Evolutionary conservation across 768 basidiomycete genomes (phyloP).

Genomic region (Suillus paluster): DNA sequence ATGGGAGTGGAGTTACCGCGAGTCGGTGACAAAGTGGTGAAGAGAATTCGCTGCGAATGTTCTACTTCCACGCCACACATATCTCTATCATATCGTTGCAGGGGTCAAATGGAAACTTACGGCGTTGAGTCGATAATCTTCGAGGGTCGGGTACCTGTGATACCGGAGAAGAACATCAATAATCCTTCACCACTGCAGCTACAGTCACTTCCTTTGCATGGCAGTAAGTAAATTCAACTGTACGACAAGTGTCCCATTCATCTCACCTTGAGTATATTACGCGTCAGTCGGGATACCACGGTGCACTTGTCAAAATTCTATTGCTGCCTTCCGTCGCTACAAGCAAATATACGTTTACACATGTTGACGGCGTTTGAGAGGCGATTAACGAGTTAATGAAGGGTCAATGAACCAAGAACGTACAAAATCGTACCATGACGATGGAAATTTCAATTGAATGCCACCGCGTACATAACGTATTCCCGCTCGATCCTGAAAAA

Average conservation of each 20-base stretch:
- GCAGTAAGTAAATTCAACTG: too few species aligned
- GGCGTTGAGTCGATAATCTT: background rate
- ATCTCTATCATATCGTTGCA: background rate
- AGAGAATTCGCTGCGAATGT: too few species aligned
- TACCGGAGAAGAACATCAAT: background rate
- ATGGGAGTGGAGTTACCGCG: background rate
- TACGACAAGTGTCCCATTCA: too few species aligned
- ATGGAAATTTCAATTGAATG: constrained; percentile 1
- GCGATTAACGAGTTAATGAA: background rate
- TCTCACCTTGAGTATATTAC: too few species aligned
- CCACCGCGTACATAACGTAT: background rate
- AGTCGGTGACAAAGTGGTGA: too few species aligned
- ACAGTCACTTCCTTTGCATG: too few species aligned
- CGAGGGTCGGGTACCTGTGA: background rate
- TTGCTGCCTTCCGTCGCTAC: background rate
- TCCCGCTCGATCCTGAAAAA: constrained; percentile 12
- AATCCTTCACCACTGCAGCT: background rate
- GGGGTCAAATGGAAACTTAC: background rate
- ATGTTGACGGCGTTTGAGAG: background rate
- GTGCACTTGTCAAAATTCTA: too few species aligned
- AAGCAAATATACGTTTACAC: background rate
- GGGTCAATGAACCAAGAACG: background rate
- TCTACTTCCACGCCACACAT: too few species aligned
- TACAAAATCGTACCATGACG: background rate
- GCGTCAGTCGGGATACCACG: too few species aligned